A percentile compares a stretch with the other conserved stretches of the same genome.
These are phyloP conservation scores for Nothophaeocryptopus gaeumannii DNA, from an alignment of 2,329 filamentous ascomycete genomes.

Conservation along the genomic window DNA sequence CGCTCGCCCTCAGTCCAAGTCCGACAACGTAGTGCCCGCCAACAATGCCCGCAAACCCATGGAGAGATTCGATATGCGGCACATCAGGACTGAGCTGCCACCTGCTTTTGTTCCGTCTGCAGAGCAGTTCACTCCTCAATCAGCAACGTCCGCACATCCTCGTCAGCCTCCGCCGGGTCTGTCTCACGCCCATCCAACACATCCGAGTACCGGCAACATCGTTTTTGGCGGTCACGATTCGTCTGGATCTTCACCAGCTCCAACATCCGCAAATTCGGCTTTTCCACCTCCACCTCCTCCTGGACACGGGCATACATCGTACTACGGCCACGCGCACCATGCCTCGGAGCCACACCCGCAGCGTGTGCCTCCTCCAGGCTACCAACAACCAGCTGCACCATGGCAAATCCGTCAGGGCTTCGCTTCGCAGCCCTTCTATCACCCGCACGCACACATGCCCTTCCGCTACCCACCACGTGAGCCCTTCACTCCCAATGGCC, in stretches of 20 bases:
- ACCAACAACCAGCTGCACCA: constrained; percentile 10
- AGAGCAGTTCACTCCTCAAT: constrained; percentile 26
- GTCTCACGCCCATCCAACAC: constrained; percentile 20
- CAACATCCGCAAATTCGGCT: constrained; percentile 26
- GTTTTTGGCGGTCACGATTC: constrained; percentile 42
- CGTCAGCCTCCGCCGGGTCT: constrained; percentile 13
- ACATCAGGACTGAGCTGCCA: constrained; percentile 30
- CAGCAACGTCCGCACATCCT: constrained; percentile 20
- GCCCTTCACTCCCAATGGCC: constrained; percentile 21
- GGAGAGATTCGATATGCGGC: constrained; percentile 28
- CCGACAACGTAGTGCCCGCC: constrained; percentile 4
- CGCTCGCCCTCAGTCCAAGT: constrained; percentile 7
- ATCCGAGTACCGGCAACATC: constrained; percentile 32
- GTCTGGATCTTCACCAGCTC: constrained; percentile 38
- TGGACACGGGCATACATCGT: constrained; percentile 15
- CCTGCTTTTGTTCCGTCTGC: constrained; percentile 32
- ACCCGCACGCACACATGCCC: constrained; percentile 20
- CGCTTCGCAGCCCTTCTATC: constrained; percentile 13
- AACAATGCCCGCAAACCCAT: constrained; percentile 15
- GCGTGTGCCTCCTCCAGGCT: constrained; percentile 10
- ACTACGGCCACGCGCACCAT: constrained; percentile 27
- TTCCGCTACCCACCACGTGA: constrained; percentile 30
- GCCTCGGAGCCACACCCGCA: constrained; percentile 23
- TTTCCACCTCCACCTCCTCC: constrained; percentile 20
- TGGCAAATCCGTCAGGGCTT: constrained; percentile 21